Conservation (phyloP, 1,139 yeast genomes). For the Tardiomyces depauwii region DNA sequence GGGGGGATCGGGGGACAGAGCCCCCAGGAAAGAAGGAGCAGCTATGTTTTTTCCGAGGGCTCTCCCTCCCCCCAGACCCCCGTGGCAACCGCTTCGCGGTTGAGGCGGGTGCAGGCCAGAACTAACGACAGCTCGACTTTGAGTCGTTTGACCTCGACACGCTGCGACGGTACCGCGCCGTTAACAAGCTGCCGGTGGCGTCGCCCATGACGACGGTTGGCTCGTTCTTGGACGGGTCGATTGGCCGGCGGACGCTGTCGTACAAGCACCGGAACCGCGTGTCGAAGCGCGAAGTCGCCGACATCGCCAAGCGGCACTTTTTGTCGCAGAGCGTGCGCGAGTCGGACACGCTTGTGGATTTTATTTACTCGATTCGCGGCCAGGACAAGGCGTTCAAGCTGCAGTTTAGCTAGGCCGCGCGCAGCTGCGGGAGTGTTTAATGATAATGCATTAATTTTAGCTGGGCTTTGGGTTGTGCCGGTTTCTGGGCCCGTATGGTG, state of each 20-base stretch:
- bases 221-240: slow-evolving; percentile 45
- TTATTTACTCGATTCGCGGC: slow-evolving; percentile 62
- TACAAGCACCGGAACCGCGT: slow-evolving; percentile 34
- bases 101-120: not conserved
- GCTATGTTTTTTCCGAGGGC: too few relatives aligned
- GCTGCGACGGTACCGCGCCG: slow-evolving; percentile 46
- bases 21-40: too few relatives aligned
- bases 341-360: slow-evolving; percentile 67
- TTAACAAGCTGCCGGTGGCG: slow-evolving; percentile 37
- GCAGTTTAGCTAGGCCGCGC: slow-evolving; percentile 13
- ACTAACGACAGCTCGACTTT: slow-evolving; percentile 37
- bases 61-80: too few relatives aligned
- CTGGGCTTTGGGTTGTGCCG: too few relatives aligned
- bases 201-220: slow-evolving; percentile 48
- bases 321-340: slow-evolving; percentile 52
- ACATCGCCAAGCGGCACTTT: slow-evolving; percentile 52
- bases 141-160: slow-evolving; percentile 40
- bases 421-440: too few relatives aligned
- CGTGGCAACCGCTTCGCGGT: too few relatives aligned
- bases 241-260: slow-evolving; percentile 54
- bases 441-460: too few relatives aligned
- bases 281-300: slow-evolving; percentile 45
- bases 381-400: slow-evolving; percentile 33
- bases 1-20: too few relatives aligned
- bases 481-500: too few relatives aligned